Base-by-base conservation (phyloP, 164 flowering plant species). In the Cinnamomum micranthum region DNA sequence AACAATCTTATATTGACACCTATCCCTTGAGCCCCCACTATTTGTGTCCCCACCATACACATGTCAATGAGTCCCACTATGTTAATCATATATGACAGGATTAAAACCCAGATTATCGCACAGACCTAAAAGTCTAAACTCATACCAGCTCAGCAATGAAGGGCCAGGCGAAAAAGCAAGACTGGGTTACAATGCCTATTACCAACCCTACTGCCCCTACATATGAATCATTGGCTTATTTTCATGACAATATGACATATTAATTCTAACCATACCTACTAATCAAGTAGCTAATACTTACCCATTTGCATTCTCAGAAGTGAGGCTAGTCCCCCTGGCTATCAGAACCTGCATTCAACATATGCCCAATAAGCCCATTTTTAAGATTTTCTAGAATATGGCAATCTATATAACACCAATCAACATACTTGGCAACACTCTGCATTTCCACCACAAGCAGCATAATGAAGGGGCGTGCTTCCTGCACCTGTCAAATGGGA, bases 381-480 rank as follows among this genome's bases (percentile, higher is more conserved):
- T 24, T 68, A 28, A n/a, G 63, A 27, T 20, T 11, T 52, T 15
- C 25, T n/a, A 60, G 17, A 41, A 64, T 1, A 71, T 52, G 4
- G 17, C 64, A 62, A 23, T 63, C 65, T 41, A 59, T 35, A 23
- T 10, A 14, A 64, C 6, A 52, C 12, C 27, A 67, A 65, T 10
- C 69, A 71, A 76, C 83, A n/a, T 84, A 95, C 98, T 82, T 90
- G 97, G 75, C 98, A 95, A 78, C 98, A 95, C 68, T 91, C 93
- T 47, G 83, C 86, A 88, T 86, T 95, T 74, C 98, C 98, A 76
- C 97, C 97, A 80, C 95, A 92, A 24, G 97, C 98, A 65, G 98
- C 98, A 81, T 95, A 95, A 82, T 95, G 98, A 65, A 95, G 97
- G 14, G 98, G 85, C 28, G 95, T 90, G 86, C 98, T 95, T 75